These are phyloP conservation scores for Epichloe brachyelytri DNA, from an alignment of 2,329 filamentous ascomycete species.

Conservation along the genomic window DNA sequence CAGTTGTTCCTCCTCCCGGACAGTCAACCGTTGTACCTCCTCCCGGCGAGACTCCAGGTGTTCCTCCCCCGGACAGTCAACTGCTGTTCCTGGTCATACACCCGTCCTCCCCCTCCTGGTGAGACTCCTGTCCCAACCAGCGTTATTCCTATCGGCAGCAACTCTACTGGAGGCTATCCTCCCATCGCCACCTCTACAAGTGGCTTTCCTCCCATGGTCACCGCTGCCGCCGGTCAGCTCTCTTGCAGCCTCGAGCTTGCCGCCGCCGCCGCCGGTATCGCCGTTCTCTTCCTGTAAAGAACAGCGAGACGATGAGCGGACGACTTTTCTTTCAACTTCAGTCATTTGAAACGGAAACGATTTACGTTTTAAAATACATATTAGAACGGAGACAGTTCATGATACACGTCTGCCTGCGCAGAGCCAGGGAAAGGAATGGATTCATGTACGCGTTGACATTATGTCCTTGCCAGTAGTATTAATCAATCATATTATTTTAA, in stretches of 20 bases:
- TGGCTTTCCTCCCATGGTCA: conserved; percentile 11
- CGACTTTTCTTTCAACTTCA: neutral
- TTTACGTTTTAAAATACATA: neutral
- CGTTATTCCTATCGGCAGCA: neutral
- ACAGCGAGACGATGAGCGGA: neutral
- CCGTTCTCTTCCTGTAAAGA: conserved; percentile 15
- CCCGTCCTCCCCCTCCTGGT: neutral
- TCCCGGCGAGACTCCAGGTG: neutral
- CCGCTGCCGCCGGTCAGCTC: conserved; percentile 20
- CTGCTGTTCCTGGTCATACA: no score
- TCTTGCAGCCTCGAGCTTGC: conserved; percentile 15
- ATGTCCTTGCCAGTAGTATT: neutral
- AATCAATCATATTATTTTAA: neutral
- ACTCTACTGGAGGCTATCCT: neutral
- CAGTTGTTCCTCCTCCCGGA: neutral
- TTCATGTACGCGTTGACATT: neutral
- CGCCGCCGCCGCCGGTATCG: conserved; percentile 19
- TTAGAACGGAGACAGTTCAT: neutral
- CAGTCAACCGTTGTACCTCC: neutral
- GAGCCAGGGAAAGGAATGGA: neutral
- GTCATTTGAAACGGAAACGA: neutral
- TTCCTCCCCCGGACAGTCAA: neutral
- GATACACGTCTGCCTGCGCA: neutral
- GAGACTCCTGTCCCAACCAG: neutral
- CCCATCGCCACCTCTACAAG: neutral